phyloP scores from a whole-genome alignment of 2,329 filamentous ascomycete species.

The Fusarium newnesense region DNA sequence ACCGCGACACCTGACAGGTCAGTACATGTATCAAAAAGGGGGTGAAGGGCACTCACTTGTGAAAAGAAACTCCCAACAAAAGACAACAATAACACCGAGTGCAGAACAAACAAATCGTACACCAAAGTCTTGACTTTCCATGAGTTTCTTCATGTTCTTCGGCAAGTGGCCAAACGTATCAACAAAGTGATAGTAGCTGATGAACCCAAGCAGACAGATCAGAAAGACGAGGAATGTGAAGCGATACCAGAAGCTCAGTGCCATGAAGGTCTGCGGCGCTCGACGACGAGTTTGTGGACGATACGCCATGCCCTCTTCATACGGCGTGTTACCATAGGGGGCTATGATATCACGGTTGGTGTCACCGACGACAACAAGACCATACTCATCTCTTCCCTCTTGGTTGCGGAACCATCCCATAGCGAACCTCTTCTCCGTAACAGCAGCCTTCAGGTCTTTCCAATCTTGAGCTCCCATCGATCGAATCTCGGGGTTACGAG shows the following conservation, averaged over 20 bases:
- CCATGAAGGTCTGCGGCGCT: conserved; percentile 48
- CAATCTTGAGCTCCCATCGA: conserved; percentile 24
- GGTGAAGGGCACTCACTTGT: conserved; percentile 42
- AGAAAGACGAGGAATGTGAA: conserved; percentile 48
- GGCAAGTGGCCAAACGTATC: conserved; percentile 39
- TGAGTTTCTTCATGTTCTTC: conserved; percentile 46
- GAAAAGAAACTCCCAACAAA: conserved; percentile 56
- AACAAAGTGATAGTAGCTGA: conserved; percentile 52
- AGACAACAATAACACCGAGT: conserved; percentile 53
- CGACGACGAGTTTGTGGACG: conserved; percentile 6
- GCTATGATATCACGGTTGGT: background rate
- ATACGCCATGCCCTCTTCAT: conserved; percentile 11
- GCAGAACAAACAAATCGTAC: conserved; percentile 56
- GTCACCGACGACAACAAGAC: conserved; percentile 20
- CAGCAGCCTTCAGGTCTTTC: conserved; percentile 15
- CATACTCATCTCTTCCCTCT: conserved; percentile 30
- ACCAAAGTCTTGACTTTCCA: conserved; percentile 55
- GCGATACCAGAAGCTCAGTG: conserved; percentile 50
- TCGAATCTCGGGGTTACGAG: conserved; percentile 32
- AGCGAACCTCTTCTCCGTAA: conserved; percentile 26
- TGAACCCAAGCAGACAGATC: conserved; percentile 47
- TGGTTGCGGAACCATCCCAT: conserved; percentile 26
- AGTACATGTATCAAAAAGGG: background rate
- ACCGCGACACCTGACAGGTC: conserved; percentile 50
- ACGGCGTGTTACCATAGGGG: conserved; percentile 20